Evolutionary conservation across 352 stramenopile genomes (phyloP).

Genomic region (Pythium phragmiticola): DNA sequence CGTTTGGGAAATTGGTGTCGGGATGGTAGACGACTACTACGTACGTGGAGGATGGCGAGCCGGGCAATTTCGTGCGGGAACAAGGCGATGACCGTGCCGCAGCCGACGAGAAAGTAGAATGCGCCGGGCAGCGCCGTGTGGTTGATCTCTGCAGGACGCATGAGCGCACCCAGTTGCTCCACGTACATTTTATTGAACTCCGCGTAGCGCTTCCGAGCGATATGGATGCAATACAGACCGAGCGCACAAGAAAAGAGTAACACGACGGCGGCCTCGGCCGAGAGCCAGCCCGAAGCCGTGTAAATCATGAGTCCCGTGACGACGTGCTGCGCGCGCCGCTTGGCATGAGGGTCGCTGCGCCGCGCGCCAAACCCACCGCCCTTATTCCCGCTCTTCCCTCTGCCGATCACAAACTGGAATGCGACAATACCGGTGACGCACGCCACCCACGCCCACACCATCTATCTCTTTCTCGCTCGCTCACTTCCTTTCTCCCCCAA

Average conservation of each 20-base stretch:
- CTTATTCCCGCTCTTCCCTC: neutral
- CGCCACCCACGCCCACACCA: constrained; percentile 15
- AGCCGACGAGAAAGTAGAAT: constrained; percentile 63
- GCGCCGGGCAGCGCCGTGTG: constrained; percentile 40
- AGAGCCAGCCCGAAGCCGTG: constrained; percentile 32
- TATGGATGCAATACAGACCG: constrained; percentile 38
- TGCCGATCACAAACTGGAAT: constrained; percentile 30
- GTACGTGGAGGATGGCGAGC: constrained; percentile 57
- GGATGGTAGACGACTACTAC: neutral
- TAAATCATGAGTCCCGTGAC: constrained; percentile 52
- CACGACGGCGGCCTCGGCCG: constrained; percentile 10
- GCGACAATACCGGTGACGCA: constrained; percentile 20
- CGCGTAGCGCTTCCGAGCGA: constrained; percentile 29
- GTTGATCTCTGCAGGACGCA: constrained; percentile 47
- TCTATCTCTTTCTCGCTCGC: neutral
- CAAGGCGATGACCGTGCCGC: constrained; percentile 34
- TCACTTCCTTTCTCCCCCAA: neutral
- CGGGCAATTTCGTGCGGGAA: constrained; percentile 41
- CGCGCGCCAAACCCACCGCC: neutral
- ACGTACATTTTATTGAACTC: constrained; percentile 41
- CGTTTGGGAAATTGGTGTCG: neutral
- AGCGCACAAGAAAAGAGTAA: constrained; percentile 39
- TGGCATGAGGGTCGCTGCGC: constrained; percentile 44
- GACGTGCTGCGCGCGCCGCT: constrained; percentile 52
- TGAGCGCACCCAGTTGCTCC: constrained; percentile 38